Evolutionary conservation across 2,329 filamentous ascomycete genomes (phyloP).

Genomic region (Alternaria sp.): DNA sequence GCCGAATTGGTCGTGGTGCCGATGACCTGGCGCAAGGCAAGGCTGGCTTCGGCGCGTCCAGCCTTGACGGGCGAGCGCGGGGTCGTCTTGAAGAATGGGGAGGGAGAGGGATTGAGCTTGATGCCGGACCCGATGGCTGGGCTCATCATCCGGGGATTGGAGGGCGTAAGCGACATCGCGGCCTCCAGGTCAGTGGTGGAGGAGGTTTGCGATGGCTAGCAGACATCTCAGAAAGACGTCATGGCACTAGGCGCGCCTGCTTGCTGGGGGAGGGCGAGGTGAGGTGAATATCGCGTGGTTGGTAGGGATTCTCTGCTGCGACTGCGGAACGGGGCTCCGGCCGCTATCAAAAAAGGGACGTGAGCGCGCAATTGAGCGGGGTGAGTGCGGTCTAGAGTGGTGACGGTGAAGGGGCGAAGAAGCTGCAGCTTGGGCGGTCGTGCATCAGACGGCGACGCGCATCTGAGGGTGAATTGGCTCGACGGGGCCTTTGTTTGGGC

Average conservation of each 20-base stretch:
- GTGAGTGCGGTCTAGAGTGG: background rate
- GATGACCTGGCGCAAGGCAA: slow-evolving; percentile 83
- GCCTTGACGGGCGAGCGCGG: slow-evolving; percentile 68
- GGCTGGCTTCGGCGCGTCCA: slow-evolving; percentile 53
- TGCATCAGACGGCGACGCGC: slow-evolving; percentile 14
- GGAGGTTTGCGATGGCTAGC: slow-evolving; percentile 28
- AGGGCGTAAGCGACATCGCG: slow-evolving; percentile 50
- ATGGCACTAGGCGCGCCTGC: slow-evolving; percentile 30
- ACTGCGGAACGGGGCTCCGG: slow-evolving; percentile 10
- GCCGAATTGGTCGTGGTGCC: slow-evolving; percentile 87
- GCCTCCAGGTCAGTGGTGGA: slow-evolving; percentile 35
- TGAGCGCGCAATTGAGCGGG: slow-evolving; percentile 10
- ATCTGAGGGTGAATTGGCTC: slow-evolving; percentile 12
- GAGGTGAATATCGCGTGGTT: slow-evolving; percentile 20
- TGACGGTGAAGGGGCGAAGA: slow-evolving; percentile 6
- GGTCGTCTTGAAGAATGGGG: slow-evolving; percentile 66
- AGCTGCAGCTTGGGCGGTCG: slow-evolving; percentile 10
- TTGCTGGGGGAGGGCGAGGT: background rate
- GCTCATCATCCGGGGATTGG: slow-evolving; percentile 51
- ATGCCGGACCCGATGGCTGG: slow-evolving; percentile 46
- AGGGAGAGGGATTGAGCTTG: slow-evolving; percentile 69
- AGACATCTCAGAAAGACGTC: slow-evolving; percentile 38
- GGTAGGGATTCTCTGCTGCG: slow-evolving; percentile 22
- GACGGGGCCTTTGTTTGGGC: slow-evolving; percentile 15
- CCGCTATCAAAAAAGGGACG: slow-evolving; percentile 5